Evolutionary conservation across 805 yeast genomes (phyloP).

Genomic region (Kuraishia borneana): DNA sequence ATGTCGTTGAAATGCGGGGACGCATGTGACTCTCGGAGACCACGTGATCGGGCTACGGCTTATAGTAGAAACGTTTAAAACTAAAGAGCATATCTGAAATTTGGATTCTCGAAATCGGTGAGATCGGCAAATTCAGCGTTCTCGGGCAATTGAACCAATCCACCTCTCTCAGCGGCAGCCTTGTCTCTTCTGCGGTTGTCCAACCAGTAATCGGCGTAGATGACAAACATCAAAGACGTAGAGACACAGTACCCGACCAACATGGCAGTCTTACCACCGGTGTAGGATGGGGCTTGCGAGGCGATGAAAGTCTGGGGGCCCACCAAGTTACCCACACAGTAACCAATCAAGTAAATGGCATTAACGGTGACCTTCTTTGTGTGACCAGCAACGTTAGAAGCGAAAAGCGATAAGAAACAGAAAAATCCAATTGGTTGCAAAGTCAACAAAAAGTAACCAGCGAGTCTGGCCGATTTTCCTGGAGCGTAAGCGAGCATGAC

Average conservation of each 20-base stretch:
- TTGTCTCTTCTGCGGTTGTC: slow-evolving; percentile 9
- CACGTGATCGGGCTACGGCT: no score
- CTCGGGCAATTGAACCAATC: slow-evolving; percentile 7
- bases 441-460: slow-evolving; percentile 18
- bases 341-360: slow-evolving; percentile 46
- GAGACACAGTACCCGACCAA: slow-evolving; percentile 25
- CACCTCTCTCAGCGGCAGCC: slow-evolving; percentile 11
- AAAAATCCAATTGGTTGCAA: slow-evolving; percentile 17
- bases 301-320: slow-evolving; percentile 65
- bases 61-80: neutral
- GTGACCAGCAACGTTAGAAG: slow-evolving; percentile 46
- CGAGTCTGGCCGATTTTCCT: slow-evolving; percentile 13
- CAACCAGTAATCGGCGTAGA: slow-evolving; percentile 11
- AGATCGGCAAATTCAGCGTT: slow-evolving; percentile 21
- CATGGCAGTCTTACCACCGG: slow-evolving; percentile 39
- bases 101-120: slow-evolving; percentile 39
- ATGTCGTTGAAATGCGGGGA: neutral
- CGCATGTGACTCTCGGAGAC: neutral
- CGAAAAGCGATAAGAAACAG: slow-evolving; percentile 13
- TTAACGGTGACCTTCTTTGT: slow-evolving; percentile 55
- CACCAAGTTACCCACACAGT: slow-evolving; percentile 52
- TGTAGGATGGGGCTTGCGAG: slow-evolving; percentile 43
- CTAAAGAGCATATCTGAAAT: slow-evolving; percentile 29
- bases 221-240: slow-evolving; percentile 12
- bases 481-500: slow-evolving; percentile 18